Evolutionary conservation across 352 stramenopile genomes (phyloP).

Genomic region (Pythium plurisporium): DNA sequence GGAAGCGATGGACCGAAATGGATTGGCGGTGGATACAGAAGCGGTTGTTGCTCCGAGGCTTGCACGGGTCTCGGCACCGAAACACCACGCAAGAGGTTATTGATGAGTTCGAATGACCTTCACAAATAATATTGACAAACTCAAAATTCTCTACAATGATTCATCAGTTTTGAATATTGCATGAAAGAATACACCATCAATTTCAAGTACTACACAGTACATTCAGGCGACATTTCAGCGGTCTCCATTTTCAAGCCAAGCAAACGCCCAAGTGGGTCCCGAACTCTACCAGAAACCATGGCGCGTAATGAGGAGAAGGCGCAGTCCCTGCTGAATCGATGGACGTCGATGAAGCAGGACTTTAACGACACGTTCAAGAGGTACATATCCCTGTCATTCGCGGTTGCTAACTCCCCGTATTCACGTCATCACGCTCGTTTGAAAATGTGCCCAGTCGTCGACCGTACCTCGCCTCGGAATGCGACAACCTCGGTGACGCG

Average conservation of each 20-base stretch:
- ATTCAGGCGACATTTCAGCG: not conserved
- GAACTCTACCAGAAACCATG: slow-evolving; percentile 69
- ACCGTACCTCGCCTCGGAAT: slow-evolving; percentile 93
- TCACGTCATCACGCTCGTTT: not conserved
- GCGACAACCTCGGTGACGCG: slow-evolving; percentile 90
- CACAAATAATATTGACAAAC: too few species aligned
- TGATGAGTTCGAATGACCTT: too few species aligned
- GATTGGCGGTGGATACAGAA: too few species aligned
- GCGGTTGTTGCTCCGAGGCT: too few species aligned
- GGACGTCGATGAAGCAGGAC: slow-evolving; percentile 96
- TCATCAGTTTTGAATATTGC: not conserved
- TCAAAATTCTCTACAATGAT: too few species aligned
- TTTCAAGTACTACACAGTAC: too few species aligned
- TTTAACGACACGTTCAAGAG: slow-evolving; percentile 83
- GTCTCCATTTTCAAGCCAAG: not conserved
- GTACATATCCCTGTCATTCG: slow-evolving; percentile 23
- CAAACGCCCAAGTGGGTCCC: too few species aligned
- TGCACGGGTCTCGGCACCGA: too few species aligned
- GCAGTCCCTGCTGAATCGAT: slow-evolving; percentile 98
- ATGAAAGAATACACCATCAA: too few species aligned
- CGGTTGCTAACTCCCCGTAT: not conserved
- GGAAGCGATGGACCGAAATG: too few species aligned
- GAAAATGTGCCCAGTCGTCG: slow-evolving; percentile 51
- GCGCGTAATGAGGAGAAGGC: slow-evolving; percentile 98
- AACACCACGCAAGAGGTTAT: too few species aligned